Evolutionary conservation across 495 filamentous ascomycete species (phyloP), one percentile per base, ranked within the genome.

Genomic region (Melanomma pulvis-pyrius): DNA sequence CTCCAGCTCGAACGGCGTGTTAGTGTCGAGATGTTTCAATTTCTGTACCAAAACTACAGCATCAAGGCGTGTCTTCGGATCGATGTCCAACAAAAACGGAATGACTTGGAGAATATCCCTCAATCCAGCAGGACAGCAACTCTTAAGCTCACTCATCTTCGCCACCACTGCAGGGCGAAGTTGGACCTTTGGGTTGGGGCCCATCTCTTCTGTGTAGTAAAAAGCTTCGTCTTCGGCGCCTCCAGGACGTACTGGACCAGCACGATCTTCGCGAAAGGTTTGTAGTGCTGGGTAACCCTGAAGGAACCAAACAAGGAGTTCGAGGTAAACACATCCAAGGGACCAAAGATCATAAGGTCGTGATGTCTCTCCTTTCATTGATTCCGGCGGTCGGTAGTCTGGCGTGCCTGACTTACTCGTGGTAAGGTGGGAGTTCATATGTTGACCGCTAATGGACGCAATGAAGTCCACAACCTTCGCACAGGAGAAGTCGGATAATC

Each of bases 321-420:
- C 59, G 8, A 63, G 36, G 25, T 53, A 63, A 2, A 63, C 59
- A 41, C 59, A 63, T 1, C 59, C 59, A 11, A 63, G 50, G 2
- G 59, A 54, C 48, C 48, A 63, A 7, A 63, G 47, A 28, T 63
- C 59, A 19, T 63, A 63, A 21, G 59, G 59, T 19, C 59, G 17
- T 47, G 59, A 63, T 5, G 59, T 63, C 29, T n/a, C 22, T 19
- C 49, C 44, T 17, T 29, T 28, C 21, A 25, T 24, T 4, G 48
- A 44, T 63, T 63, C 59, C 32, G 49, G 59, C 9, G 48, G 47
- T 28, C 52, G 30, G 25, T 63, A 63, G 26, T 28, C 46, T 25
- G 61, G 61, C 11, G 61, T 49, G 21, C 51, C 51, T 12, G 61
- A 56, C 25, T 47, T 30, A 15, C 46, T 53, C 0, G 21, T 15